A percentile compares a stretch with the other conserved stretches of the same genome.
Conservation (phyloP, 495 filamentous ascomycete species). For the Corynascus novoguineensis region DNA sequence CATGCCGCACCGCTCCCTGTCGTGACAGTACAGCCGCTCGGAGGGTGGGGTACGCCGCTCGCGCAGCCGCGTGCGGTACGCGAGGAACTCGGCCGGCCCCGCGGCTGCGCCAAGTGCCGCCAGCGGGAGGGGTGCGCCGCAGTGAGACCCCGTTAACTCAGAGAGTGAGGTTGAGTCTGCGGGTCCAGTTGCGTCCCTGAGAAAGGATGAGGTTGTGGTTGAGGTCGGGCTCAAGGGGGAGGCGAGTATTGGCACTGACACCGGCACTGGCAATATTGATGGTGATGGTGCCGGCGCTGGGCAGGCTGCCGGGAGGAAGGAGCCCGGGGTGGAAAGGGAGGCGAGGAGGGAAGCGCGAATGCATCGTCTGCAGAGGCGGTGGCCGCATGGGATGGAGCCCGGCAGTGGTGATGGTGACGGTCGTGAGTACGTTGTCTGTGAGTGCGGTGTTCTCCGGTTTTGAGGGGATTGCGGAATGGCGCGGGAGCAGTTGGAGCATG, state of each 20-base stretch:
- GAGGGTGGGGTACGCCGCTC: slow-evolving; percentile 1
- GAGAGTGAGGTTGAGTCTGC: no score
- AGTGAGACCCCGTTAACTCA: no score
- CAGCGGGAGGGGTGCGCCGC: slow-evolving; percentile 2
- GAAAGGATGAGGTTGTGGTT: background rate
- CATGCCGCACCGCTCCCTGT: slow-evolving; percentile 9
- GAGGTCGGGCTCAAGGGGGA: background rate
- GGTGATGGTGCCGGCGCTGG: background rate
- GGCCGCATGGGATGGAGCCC: background rate
- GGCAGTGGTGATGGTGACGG: background rate
- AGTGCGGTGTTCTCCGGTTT: background rate
- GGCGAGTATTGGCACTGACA: background rate
- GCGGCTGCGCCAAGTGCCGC: slow-evolving; percentile 7
- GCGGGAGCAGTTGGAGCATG: slow-evolving; percentile 8
- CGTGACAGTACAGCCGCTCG: slow-evolving; percentile 13
- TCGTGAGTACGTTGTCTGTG: background rate
- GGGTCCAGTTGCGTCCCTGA: no score
- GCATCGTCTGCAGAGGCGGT: slow-evolving; percentile 7
- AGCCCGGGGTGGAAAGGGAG: slow-evolving; percentile 3
- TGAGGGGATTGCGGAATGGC: background rate
- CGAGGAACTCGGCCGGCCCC: slow-evolving; percentile 14
- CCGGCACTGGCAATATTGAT: background rate
- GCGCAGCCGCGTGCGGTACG: slow-evolving; percentile 12
- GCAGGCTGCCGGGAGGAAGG: slow-evolving; percentile 11
- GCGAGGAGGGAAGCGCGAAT: background rate